Conservation (phyloP, 1,284 basidiomycete genomes). For the Pseudozyma thailandica region DNA sequence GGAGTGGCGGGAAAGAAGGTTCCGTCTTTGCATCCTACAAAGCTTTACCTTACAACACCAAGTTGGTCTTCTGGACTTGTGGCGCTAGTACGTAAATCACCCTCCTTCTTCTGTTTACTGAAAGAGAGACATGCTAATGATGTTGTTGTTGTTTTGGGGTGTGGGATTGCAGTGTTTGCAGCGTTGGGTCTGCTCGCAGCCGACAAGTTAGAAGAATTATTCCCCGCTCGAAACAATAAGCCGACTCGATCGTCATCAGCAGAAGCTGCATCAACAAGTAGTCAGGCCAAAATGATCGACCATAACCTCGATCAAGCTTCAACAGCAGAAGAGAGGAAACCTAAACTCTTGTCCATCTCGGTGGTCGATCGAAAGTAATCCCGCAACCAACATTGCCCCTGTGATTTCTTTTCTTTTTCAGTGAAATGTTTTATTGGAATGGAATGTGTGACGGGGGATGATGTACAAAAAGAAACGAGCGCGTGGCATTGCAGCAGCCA, state of each 20-base stretch:
- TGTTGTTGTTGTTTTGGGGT: background rate
- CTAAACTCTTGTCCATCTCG: conserved; percentile 27
- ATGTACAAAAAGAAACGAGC: background rate
- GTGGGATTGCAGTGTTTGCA: conserved; percentile 15
- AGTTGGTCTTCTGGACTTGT: conserved; percentile 38
- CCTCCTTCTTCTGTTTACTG: background rate
- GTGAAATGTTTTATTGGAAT: no score
- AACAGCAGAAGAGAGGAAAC: conserved; percentile 4
- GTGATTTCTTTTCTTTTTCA: no score
- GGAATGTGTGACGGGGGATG: background rate
- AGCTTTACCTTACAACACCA: conserved; percentile 33
- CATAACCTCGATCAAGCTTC: background rate
- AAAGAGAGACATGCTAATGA: background rate
- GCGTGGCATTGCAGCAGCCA: no score
- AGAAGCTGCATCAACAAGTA: background rate
- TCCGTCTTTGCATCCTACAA: conserved; percentile 11
- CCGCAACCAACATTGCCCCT: no score
- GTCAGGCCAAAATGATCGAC: conserved; percentile 14
- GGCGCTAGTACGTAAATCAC: conserved; percentile 21
- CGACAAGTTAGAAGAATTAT: conserved; percentile 38
- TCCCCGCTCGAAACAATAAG: conserved; percentile 41
- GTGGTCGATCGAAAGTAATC: conserved; percentile 36
- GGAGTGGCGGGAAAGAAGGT: conserved; percentile 18
- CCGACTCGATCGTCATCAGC: background rate
- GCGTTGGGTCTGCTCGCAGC: conserved; percentile 26